Percentiles rank a stretch among this genome's conserved stretches.
Evolutionary conservation across 441 rosid genomes (phyloP).

Genomic region (Capsella rubella): DNA sequence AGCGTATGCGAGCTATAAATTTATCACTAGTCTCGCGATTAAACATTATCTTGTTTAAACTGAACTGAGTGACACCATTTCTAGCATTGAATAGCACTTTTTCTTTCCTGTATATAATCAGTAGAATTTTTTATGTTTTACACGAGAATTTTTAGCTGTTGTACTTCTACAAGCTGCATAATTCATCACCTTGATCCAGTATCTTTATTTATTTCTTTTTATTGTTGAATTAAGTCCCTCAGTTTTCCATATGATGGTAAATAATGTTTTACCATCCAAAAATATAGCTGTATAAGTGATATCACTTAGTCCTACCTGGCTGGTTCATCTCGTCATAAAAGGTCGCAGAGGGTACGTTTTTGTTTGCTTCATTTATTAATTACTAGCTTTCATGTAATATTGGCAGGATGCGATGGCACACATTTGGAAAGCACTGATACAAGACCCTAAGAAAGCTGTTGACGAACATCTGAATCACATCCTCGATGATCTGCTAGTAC

Average conservation of each 20-base stretch:
- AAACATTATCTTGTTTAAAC: conserved; percentile 7
- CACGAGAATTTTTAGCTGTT: conserved; percentile 15
- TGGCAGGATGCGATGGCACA: conserved; percentile 96
- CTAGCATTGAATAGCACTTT: conserved; percentile 15
- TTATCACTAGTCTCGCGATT: conserved; percentile 11
- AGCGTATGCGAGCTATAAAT: conserved; percentile 7
- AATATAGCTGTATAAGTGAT: conserved; percentile 7
- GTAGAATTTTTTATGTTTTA: conserved; percentile 19
- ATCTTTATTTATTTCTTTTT: background rate
- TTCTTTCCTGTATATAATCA: conserved; percentile 14
- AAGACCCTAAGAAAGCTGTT: conserved; percentile 83
- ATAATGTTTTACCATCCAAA: background rate
- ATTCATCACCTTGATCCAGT: conserved; percentile 12
- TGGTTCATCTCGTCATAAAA: conserved; percentile 19
- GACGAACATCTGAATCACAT: conserved; percentile 88
- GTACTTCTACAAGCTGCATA: conserved; percentile 21
- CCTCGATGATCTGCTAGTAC: conserved; percentile 78
- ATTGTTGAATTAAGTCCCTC: background rate
- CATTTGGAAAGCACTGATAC: conserved; percentile 96
- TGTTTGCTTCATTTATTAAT: conserved; percentile 31
- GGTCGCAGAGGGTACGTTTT: conserved; percentile 13
- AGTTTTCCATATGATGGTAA: background rate
- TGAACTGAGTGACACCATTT: conserved; percentile 31
- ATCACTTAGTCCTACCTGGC: conserved; percentile 7
- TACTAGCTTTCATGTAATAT: conserved; percentile 32